These are phyloP conservation scores for Ambrosia trifida DNA, from an alignment of 129 eudicot species.

Conservation along the genomic window DNA sequence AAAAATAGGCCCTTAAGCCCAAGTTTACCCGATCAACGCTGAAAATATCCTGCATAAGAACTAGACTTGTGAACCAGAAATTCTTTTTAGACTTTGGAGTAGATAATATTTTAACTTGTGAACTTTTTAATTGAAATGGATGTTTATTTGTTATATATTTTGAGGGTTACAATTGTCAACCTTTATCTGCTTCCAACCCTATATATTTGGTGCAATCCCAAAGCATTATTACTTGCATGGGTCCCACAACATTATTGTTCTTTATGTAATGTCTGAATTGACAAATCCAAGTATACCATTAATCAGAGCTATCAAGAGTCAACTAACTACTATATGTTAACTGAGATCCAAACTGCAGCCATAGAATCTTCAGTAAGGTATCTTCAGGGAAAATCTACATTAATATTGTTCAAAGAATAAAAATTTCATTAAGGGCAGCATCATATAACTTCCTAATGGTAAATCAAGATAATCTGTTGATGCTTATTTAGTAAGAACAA, in stretches of 20 bases:
- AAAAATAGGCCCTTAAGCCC: too few relatives aligned
- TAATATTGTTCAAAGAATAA: slow-evolving; percentile 25
- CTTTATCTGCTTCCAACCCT: background rate
- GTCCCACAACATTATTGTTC: slow-evolving; percentile 15
- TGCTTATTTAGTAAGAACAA: slow-evolving; percentile 18
- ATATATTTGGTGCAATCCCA: slow-evolving; percentile 9
- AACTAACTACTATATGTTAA: slow-evolving; percentile 28
- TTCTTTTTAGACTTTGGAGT: too few relatives aligned
- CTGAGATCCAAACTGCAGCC: slow-evolving; percentile 39
- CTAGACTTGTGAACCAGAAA: background rate
- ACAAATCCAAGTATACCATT: slow-evolving; percentile 27
- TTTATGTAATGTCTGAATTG: background rate
- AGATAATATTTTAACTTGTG: too few relatives aligned
- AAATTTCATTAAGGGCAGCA: slow-evolving; percentile 25
- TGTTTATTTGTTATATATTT: background rate
- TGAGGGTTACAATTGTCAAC: slow-evolving; percentile 4
- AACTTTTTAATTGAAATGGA: too few relatives aligned
- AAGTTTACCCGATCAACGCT: background rate
- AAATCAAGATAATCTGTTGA: slow-evolving; percentile 10
- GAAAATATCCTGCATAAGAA: background rate
- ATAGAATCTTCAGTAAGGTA: slow-evolving; percentile 36
- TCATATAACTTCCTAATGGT: slow-evolving; percentile 21
- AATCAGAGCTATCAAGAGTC: slow-evolving; percentile 35
- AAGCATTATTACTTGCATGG: slow-evolving; percentile 1
- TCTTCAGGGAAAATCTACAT: slow-evolving; percentile 45